A percentile compares a stretch with the other conserved stretches of the same genome.
Conservation (phyloP, 129 eudicot species). For the Saposhnikovia divaricata region DNA sequence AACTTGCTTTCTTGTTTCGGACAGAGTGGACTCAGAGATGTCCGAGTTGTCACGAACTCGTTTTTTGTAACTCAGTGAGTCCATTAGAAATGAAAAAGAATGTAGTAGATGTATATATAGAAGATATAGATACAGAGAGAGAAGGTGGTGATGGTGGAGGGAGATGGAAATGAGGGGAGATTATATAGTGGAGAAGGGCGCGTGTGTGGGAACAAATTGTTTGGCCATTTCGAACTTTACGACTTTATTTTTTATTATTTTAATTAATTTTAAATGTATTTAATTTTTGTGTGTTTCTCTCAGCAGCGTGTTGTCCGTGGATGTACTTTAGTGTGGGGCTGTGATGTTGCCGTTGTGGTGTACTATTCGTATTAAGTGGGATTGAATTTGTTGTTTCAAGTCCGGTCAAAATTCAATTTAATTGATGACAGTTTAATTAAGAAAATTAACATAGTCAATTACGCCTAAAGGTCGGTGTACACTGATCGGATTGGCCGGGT, state of each 20-base stretch:
- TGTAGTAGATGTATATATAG: not conserved
- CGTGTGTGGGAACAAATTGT: constrained; percentile 34
- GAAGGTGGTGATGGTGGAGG: constrained; percentile 17
- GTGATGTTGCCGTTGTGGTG: not conserved
- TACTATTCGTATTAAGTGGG: constrained; percentile 12
- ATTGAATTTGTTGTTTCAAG: constrained; percentile 15
- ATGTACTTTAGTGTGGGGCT: not conserved
- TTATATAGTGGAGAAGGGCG: constrained; percentile 40
- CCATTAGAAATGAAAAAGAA: constrained; percentile 19
- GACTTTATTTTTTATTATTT: constrained; percentile 3
- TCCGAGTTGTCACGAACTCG: constrained; percentile 26
- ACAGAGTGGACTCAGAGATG: constrained; percentile 24
- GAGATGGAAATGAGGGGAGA: constrained; percentile 7
- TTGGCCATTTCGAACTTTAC: constrained; percentile 40
- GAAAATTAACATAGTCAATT: constrained; percentile 9
- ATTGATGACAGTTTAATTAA: not conserved
- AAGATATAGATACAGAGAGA: not conserved
- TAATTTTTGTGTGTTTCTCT: not conserved
- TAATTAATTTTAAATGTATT: not conserved
- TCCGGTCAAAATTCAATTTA: constrained; percentile 8
- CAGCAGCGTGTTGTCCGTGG: not conserved
- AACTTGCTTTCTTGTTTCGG: constrained; percentile 24
- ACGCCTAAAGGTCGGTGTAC: too few species aligned
- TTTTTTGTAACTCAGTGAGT: constrained; percentile 26
- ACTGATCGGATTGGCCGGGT: too few species aligned